Evolutionary conservation across 202 grass and related monocot species (phyloP), one percentile per base, ranked within the genome.

Genomic region (Setaria italica): DNA sequence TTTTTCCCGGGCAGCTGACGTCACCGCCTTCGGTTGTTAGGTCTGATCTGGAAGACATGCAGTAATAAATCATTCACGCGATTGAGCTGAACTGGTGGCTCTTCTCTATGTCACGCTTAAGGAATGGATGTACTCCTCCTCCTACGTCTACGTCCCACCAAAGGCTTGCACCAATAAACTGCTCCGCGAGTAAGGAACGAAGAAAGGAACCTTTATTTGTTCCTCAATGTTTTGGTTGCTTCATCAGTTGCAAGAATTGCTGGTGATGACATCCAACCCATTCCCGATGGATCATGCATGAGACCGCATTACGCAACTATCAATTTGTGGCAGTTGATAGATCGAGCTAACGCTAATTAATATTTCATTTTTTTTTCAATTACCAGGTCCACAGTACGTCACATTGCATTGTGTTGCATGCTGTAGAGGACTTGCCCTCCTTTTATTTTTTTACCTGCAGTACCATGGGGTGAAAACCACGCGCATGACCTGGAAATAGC

Each of bases 21-120:
- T 34, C 65, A 70, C 48, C 76, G 32, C 55, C 79, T 76, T 56
- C 16, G 20, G 32, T 53, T 63, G 66, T 34, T 19, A 72, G 29
- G 78, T 76, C 60, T 41, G 50, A 41, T 76, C 33, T 41, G 19
- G 10, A 21, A 76, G 50, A 46, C 12, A 13, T 30, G 62, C 39
- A 81, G 29, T 9, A 62, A 62, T 62, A 62, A 85, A 79, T 79
- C 42, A 62, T 62, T 29, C 83, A 76, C 64, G 41, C 72, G 43
- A 70, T 13, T 30, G 13, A 47, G 74, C 70, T 75, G 66, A 76
- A 81, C 55, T 21, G 57, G 37, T 57, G 11, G 67, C 8, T 19
- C 8, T 19, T 37, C 13, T 76, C 39, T 33, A 42, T 82, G 32
- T 45, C 50, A 71, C 49, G 50, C 77, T 77, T 14, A 62, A 70